Base-by-base conservation (phyloP, 306 rosid genomes). In the Mimosa pudica region DNA sequence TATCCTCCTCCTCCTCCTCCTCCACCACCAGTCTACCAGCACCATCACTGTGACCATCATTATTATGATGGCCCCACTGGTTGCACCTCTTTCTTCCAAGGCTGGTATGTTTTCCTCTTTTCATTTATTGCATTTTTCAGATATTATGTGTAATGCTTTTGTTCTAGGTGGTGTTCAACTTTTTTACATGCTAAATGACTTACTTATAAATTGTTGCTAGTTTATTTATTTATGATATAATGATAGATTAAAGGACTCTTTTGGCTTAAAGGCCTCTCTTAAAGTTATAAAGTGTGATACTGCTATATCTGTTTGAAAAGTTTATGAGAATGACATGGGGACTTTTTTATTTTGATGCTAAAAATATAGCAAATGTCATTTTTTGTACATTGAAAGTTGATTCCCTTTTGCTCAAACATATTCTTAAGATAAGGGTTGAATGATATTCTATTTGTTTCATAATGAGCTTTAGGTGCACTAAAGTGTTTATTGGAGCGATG, bases 1-100 rank as follows among this genome's bases (percentile, higher is more conserved):
- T 89, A 88, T 75, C 89, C 87, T 18, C 88, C 88, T 1, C 36
- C 87, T 10, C 86, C 88, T 0, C 94, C 88, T 14, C 87, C 86
- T 10, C 92, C 84, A 5, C 87, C 85, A 8, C 78, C 80, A 48
- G 60, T 76, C 9, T 83, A 80, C 73, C 87, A 82, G 30, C 86
- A 80, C 72, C 74, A 82, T 58, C 89, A 92, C 58, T 80, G 62
- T n/a, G 88, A 86, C 41, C 94, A 88, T 69, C 83, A 88, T 47
- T 81, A 77, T 73, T 35, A 83, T 48, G 85, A 84, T 1, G 81
- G 38, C 5, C 42, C 72, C 32, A 16, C 83, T 58, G 92, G 88
- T 47, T 86, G 81, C 24, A 0, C 73, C 68, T 87, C 96, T 0
- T 86, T 92, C 82, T 80, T 94, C 8, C 86, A 72, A 30, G 97